These are phyloP conservation scores for Dactylorhiza incarnata DNA, from an alignment of 106 monocot species.

Conservation along the genomic window DNA sequence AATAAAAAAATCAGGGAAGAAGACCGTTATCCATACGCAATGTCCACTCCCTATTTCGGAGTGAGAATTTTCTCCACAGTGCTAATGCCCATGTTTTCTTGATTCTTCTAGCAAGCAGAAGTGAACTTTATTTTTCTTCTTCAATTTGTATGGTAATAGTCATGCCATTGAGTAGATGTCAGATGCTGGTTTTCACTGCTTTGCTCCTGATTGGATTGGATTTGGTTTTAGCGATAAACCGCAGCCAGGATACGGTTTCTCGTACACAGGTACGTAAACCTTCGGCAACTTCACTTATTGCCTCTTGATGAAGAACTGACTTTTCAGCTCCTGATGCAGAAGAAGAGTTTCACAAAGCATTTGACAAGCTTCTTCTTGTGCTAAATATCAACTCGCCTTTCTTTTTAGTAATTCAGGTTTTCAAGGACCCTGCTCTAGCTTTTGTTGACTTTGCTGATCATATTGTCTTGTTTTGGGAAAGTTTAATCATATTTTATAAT, in stretches of 20 bases:
- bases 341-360: constrained; percentile 71
- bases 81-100: neutral
- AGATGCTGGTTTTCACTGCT: constrained; percentile 82
- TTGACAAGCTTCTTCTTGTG: constrained; percentile 68
- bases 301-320: constrained; percentile 9
- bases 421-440: constrained; percentile 3
- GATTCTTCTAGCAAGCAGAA: neutral
- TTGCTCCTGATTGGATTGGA: constrained; percentile 98
- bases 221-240: constrained; percentile 99
- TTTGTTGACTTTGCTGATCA: neutral
- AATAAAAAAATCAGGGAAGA: neutral
- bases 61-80: neutral
- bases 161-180: constrained; percentile 53
- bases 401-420: constrained; percentile 76
- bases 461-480: neutral
- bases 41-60: neutral
- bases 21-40: neutral
- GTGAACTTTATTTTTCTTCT: neutral
- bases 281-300: neutral
- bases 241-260: constrained; percentile 87
- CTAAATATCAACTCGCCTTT: constrained; percentile 71
- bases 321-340: constrained; percentile 34
- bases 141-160: constrained; percentile 9
- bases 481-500: neutral
- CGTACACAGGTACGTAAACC: constrained; percentile 55